Base-by-base conservation (phyloP, 2,329 filamentous ascomycete genomes). In the Monilinia aucupariae region DNA sequence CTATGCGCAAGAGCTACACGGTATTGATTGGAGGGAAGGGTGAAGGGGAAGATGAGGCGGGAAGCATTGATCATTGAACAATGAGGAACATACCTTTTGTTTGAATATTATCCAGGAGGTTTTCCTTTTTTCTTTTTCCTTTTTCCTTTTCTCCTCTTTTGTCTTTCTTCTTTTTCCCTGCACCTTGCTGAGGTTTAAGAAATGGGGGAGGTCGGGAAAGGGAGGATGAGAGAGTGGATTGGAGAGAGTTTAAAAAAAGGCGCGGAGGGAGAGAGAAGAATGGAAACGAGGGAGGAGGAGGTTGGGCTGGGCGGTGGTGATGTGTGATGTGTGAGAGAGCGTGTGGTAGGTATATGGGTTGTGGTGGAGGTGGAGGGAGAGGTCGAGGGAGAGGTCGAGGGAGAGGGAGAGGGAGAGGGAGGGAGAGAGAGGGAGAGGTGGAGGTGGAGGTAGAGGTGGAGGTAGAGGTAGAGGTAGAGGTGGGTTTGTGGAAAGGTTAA, bases 181-280 rank as follows among this genome's bases (percentile, higher is more conserved):
- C 59, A 63, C 63, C 61, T 67, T 59, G 63, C 59, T 55, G 55
- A 67, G 64, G 51, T 59, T 49, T 54, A 62, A 67, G 67, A 69
- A 71, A 68, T 69, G 68, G 67, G 71, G 67, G 65, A 62, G 64
- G 59, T 62, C 59, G 62, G 70, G 67, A 63, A 62, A 64, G 66
- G 61, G 64, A 67, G 66, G 63, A 66, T 72, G 72, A 71, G 71
- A 71, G 68, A 71, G 70, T 64, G 64, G 68, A 65, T 68, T 66
- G 64, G 67, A 65, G 67, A 66, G 64, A 17, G 17, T 17, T 37
- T 34, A 59, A 64, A 67, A 67, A 70, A 66, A 64, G 68, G 65
- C 62, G 65, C 64, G 67, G 64, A 45, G 60, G 45, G 41, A 47
- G 37, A 47, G 37, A 59, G 64, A 47, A 56, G 41, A 59, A 62